Conservation (phyloP, 2,329 filamentous ascomycete species). For the Clarireedia monteithiana region DNA sequence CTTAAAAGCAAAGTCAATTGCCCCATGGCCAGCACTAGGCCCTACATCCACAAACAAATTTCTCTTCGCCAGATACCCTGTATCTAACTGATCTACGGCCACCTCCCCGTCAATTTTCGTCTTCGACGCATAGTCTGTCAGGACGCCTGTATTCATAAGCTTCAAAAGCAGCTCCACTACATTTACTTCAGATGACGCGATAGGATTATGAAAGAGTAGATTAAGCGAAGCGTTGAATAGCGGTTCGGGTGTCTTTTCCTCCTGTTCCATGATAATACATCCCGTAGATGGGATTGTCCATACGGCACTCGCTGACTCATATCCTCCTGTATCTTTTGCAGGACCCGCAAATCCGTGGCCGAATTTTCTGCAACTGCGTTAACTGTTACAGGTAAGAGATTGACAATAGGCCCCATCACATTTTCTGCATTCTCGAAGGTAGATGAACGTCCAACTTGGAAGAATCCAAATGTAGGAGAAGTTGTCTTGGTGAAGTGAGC, state of each 20-base stretch:
- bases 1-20: neutral
- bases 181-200: neutral
- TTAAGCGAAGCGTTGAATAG: neutral
- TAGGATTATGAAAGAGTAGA: neutral
- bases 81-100: neutral
- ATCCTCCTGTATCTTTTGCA: neutral
- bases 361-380: neutral
- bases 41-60: constrained; percentile 1
- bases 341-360: neutral
- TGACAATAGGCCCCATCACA: neutral
- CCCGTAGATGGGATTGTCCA: neutral
- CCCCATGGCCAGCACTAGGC: neutral
- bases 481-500: neutral
- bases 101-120: neutral
- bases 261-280: neutral
- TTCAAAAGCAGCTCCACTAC: neutral
- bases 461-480: neutral
- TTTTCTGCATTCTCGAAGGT: neutral
- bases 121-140: neutral
- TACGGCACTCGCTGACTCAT: neutral
- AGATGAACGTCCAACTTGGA: neutral
- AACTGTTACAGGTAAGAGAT: neutral
- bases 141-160: neutral
- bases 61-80: neutral
- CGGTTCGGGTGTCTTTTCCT: neutral